These are phyloP conservation scores for Tritrichomonas musculus DNA, from an alignment of 208 protist species.

Conservation along the genomic window DNA sequence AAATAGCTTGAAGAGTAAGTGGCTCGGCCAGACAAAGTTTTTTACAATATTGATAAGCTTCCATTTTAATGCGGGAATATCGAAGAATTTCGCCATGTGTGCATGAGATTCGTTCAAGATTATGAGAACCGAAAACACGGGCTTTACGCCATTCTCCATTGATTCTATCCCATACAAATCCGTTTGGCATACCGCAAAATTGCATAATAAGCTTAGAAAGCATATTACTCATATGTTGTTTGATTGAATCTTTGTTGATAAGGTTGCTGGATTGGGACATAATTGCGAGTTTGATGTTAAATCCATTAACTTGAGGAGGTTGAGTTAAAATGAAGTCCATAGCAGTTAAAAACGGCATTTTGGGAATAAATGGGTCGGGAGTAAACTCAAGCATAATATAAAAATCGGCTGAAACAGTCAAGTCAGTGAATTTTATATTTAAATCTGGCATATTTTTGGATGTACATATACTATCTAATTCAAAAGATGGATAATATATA, in stretches of 20 bases:
- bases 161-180: constrained; percentile 3
- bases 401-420: neutral
- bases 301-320: neutral
- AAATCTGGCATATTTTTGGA: neutral
- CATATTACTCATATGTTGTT: neutral
- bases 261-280: neutral
- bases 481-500: constrained; percentile 16
- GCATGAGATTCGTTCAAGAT: neutral
- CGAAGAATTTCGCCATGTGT: neutral
- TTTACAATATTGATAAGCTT: neutral
- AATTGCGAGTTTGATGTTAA: neutral
- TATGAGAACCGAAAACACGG: neutral
- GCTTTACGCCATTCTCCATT: neutral
- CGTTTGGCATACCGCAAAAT: neutral
- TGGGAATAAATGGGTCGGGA: neutral
- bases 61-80: neutral
- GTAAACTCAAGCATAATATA: neutral
- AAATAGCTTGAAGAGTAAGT: neutral
- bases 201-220: neutral
- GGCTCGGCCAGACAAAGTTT: neutral
- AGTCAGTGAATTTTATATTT: neutral
- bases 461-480: neutral
- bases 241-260: neutral
- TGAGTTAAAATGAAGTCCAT: neutral
- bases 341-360: constrained; percentile 6